Percentiles rank a stretch among this genome's conserved stretches.
phyloP scores from a whole-genome alignment of 495 filamentous ascomycete genomes.

The Podospora didyma region DNA sequence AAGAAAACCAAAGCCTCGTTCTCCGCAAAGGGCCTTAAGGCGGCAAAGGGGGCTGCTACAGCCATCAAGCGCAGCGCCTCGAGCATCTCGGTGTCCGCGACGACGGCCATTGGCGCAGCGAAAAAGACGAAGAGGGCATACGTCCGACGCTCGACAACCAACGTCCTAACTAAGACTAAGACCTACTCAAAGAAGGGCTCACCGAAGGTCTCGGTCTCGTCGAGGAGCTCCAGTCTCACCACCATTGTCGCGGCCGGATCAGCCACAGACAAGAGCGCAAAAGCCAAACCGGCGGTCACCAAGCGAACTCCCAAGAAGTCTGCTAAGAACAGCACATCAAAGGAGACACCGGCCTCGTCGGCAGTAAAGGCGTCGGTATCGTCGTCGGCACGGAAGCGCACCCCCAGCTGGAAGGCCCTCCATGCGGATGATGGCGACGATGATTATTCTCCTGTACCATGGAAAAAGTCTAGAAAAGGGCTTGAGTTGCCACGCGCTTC shows the following conservation, averaged over 20 bases:
- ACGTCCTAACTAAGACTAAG: constrained; percentile 2
- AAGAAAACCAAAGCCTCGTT: constrained; percentile 14
- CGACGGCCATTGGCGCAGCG: constrained; percentile 12
- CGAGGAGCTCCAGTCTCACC: constrained; percentile 16
- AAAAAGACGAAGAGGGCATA: constrained; percentile 1
- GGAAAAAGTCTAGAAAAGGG: not conserved
- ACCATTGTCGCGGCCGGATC: constrained; percentile 23
- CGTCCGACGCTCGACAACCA: not conserved
- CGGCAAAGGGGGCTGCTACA: constrained; percentile 24
- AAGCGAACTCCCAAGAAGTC: constrained; percentile 9
- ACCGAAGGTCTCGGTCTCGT: constrained; percentile 4
- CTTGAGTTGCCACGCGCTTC: not conserved
- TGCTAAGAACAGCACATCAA: constrained; percentile 12
- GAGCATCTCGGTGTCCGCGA: constrained; percentile 34
- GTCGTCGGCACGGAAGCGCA: constrained; percentile 14
- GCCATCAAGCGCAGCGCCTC: constrained; percentile 36
- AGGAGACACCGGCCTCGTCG: not conserved
- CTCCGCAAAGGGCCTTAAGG: constrained; percentile 23
- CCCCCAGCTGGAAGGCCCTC: constrained; percentile 12
- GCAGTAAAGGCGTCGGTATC: not conserved
- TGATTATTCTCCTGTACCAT: not conserved
- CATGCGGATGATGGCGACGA: not conserved
- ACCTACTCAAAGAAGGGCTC: not conserved
- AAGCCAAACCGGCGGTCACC: constrained; percentile 6
- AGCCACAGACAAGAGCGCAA: not conserved